A percentile compares a stretch with the other conserved stretches of the same genome.
These are phyloP conservation scores for Linnemannia zychae DNA, from an alignment of 192 early-diverging fungal species.

Conservation along the genomic window DNA sequence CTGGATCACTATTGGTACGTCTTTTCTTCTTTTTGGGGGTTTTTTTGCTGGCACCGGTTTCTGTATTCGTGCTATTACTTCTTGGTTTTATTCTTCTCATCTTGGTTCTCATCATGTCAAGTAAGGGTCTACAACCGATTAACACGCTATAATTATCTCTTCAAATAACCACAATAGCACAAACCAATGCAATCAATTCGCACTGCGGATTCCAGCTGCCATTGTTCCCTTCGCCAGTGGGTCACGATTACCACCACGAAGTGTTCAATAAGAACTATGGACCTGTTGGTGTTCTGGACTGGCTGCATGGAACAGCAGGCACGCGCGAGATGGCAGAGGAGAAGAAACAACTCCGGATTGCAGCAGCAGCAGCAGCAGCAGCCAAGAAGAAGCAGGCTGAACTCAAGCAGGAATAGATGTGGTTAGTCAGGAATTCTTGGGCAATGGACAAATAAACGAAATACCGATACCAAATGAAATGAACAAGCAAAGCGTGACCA, in stretches of 20 bases:
- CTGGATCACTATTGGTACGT: constrained; percentile 77
- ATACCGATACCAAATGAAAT: not conserved
- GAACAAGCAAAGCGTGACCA: not conserved
- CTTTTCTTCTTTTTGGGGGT: not conserved
- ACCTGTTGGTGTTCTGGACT: constrained; percentile 46
- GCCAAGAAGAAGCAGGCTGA: constrained; percentile 12
- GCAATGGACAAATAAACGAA: not conserved
- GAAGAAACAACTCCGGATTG: constrained; percentile 38
- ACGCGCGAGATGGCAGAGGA: constrained; percentile 37
- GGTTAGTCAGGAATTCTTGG: not conserved
- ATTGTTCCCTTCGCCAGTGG: constrained; percentile 72
- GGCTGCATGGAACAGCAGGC: constrained; percentile 46
- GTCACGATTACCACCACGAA: constrained; percentile 85
- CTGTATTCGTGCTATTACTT: not conserved
- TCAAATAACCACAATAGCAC: constrained; percentile 4
- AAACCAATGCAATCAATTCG: constrained; percentile 73
- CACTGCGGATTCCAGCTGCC: constrained; percentile 87
- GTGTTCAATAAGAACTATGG: constrained; percentile 73
- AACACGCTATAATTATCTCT: not conserved
- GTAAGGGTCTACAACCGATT: too few species aligned
- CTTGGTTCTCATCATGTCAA: not conserved
- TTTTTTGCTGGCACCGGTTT: not conserved
- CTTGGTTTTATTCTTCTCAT: not conserved
- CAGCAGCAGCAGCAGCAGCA: constrained; percentile 3
- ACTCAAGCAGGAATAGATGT: not conserved